Conservation (phyloP, 1,139 yeast species). For the Zygosaccharomyces sapae region DNA sequence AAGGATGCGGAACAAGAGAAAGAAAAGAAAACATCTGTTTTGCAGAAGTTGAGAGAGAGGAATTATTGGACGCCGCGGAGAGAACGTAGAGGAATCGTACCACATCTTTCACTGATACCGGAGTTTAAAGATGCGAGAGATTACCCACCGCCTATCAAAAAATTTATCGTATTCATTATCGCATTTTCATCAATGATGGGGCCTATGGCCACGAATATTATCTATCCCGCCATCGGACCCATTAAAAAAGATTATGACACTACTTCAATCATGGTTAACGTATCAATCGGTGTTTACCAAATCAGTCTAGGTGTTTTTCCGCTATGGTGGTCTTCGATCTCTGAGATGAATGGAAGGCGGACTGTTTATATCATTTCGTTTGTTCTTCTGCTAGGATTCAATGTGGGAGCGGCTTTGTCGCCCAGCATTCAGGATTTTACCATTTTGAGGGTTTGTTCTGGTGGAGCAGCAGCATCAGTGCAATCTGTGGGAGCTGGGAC, state of each 20-base stretch:
- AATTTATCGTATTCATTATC: slow-evolving; percentile 55
- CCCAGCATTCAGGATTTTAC: slow-evolving; percentile 60
- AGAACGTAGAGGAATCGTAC: slow-evolving; percentile 53
- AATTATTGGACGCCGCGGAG: slow-evolving; percentile 39
- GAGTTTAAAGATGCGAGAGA: slow-evolving; percentile 72
- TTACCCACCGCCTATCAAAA: slow-evolving; percentile 49
- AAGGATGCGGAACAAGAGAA: background rate
- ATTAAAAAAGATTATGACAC: slow-evolving; percentile 56
- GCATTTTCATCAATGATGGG: slow-evolving; percentile 77
- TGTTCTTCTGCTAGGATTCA: slow-evolving; percentile 56
- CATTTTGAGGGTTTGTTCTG: slow-evolving; percentile 64
- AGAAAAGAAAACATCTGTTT: slow-evolving; percentile 47
- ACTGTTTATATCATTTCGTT: slow-evolving; percentile 69
- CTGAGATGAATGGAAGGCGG: slow-evolving; percentile 73
- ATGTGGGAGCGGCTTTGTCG: slow-evolving; percentile 68
- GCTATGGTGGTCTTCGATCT: slow-evolving; percentile 82
- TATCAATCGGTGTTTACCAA: slow-evolving; percentile 76
- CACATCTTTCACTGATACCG: slow-evolving; percentile 54
- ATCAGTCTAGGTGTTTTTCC: slow-evolving; percentile 76
- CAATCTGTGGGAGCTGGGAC: slow-evolving; percentile 92
- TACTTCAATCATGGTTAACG: slow-evolving; percentile 56
- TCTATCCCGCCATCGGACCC: slow-evolving; percentile 72
- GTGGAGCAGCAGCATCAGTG: slow-evolving; percentile 81
- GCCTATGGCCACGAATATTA: slow-evolving; percentile 88
- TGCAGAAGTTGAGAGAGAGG: slow-evolving; percentile 56